Evolutionary conservation across 2,329 filamentous ascomycete species (phyloP), one percentile per base, ranked within the genome.

Genomic region (Talaromyces sp.): DNA sequence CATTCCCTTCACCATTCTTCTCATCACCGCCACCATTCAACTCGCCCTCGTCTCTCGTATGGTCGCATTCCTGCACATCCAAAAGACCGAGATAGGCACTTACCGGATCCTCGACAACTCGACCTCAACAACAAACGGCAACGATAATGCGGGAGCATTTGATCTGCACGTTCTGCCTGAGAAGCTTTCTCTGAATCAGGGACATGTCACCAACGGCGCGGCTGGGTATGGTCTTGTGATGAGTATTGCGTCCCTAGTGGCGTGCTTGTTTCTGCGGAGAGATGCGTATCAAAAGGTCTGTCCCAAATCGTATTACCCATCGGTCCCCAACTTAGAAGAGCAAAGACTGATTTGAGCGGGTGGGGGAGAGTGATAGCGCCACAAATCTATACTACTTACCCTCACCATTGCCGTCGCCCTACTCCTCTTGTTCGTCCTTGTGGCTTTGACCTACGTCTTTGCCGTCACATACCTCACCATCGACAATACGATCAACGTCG

Each of bases 1-100:
- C 33, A 50, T 62, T 16, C 60, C 60, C 31, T 62, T 50, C 37
- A 37, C 44, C n/a, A 16, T 58, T 25, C 54, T 62, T 18, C 54
- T 62, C 25, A 31, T 62, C 42, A 48, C 40, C 14, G 40, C 60
- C 12, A 62, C 60, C 35, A 37, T 58, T 14, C 54, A 62, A 46
- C 60, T 62, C 35, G 52, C 60, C n/a, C 54, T 62, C 12, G 60
- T 62, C 31, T 62, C 60, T 21, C 60, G 54, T 7, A 62, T 62
- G 60, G 60, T 62, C 12, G 42, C 60, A 3, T 62, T 62, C 40
- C 37, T 62, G 44, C 54, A 62, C 12, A 62, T 57, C 18, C 54
- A 62, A 58, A 58, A 58, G 35, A 50, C 42, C 2, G 40, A 58
- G 12, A 16, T 62, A 39, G 35, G 25, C 14, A 44, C 31, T 16